These are phyloP conservation scores for Tolypocladium inflatum DNA, from an alignment of 2,329 filamentous ascomycete species.

Conservation along the genomic window DNA sequence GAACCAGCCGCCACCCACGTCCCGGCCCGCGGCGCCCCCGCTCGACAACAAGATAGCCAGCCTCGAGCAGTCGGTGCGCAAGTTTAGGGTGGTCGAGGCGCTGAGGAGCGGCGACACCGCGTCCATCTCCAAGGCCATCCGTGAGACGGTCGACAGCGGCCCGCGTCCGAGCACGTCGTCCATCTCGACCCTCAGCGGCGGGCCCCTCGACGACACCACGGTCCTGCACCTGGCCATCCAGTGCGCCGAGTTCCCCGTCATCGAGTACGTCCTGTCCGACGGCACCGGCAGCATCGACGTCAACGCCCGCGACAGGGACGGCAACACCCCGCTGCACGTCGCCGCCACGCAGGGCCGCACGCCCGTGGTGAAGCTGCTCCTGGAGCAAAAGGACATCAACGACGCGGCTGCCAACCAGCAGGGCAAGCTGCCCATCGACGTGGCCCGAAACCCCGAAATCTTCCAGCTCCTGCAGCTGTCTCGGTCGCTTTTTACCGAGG, in stretches of 20 bases:
- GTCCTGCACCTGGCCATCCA: slow-evolving; percentile 91
- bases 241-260: slow-evolving; percentile 83
- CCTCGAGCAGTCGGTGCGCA: slow-evolving; percentile 88
- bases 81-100: slow-evolving; percentile 90
- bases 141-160: slow-evolving; percentile 48
- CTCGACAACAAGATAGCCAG: slow-evolving; percentile 34
- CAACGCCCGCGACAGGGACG: slow-evolving; percentile 85
- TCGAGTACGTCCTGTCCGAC: slow-evolving; percentile 87
- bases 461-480: slow-evolving; percentile 91
- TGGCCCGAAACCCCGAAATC: slow-evolving; percentile 86
- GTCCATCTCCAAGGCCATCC: slow-evolving; percentile 78
- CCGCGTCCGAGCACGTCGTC: slow-evolving; percentile 49
- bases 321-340: slow-evolving; percentile 86
- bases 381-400: slow-evolving; percentile 77
- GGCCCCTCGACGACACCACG: slow-evolving; percentile 67
- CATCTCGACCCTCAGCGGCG: slow-evolving; percentile 30
- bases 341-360: slow-evolving; percentile 75
- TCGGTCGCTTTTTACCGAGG: slow-evolving; percentile 80
- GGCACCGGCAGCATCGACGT: slow-evolving; percentile 61
- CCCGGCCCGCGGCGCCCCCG: slow-evolving; percentile 21
- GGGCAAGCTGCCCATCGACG: slow-evolving; percentile 76
- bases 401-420: slow-evolving; percentile 79
- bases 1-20: slow-evolving; percentile 12
- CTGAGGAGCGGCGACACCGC: slow-evolving; percentile 83
- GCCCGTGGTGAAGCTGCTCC: slow-evolving; percentile 70